Percentiles rank a stretch among this genome's conserved stretches.
Conservation (phyloP, 352 stramenopile genomes). For the Aphanomyces astaci region DNA sequence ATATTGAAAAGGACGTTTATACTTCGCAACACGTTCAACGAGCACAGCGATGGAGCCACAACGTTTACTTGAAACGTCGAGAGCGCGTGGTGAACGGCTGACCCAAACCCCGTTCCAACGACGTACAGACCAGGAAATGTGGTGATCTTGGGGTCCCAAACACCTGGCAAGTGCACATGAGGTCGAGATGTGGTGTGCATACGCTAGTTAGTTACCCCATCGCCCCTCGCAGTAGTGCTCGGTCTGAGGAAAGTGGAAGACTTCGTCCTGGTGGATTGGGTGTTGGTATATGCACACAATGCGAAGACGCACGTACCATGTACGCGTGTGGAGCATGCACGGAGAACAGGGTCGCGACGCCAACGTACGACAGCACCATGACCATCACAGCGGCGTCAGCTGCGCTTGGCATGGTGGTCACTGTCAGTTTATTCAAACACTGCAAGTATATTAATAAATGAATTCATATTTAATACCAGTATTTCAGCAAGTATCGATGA, state of each 20-base stretch:
- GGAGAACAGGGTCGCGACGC: not conserved
- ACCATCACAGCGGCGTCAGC: not conserved
- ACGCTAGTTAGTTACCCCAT: conserved; percentile 36
- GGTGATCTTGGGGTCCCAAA: conserved; percentile 90
- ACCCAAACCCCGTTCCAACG: conserved; percentile 38
- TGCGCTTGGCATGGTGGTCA: not conserved
- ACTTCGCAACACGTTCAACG: conserved; percentile 47
- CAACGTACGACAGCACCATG: not conserved
- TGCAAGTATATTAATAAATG: not conserved
- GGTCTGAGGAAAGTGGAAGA: conserved; percentile 77
- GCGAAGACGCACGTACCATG: conserved; percentile 7
- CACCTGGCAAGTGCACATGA: conserved; percentile 28
- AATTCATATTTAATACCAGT: no score
- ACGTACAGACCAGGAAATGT: conserved; percentile 88
- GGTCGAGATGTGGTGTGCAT: not conserved
- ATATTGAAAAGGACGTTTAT: conserved; percentile 76
- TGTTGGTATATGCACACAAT: conserved; percentile 14
- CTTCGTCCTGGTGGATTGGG: conserved; percentile 52
- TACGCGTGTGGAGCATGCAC: conserved; percentile 15
- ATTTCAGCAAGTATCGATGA: no score
- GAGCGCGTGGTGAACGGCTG: conserved; percentile 20
- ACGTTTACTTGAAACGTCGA: not conserved
- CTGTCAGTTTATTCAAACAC: not conserved
- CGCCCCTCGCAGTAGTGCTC: conserved; percentile 67
- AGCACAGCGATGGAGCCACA: conserved; percentile 39